These are phyloP conservation scores for Nothophoma quercina DNA, from an alignment of 2,329 filamentous ascomycete species.

Conservation along the genomic window DNA sequence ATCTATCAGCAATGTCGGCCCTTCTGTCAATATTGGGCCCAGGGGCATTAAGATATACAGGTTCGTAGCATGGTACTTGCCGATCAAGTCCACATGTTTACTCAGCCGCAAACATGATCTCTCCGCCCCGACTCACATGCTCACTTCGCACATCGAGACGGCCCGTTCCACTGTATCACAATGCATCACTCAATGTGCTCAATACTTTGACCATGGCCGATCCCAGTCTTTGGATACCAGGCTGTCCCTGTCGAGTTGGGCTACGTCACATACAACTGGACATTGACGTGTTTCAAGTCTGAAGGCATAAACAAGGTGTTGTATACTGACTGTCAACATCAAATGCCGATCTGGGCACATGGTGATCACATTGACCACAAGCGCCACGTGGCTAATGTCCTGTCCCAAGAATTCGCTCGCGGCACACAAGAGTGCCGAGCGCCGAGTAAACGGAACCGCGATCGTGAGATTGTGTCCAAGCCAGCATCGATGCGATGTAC, in stretches of 20 bases:
- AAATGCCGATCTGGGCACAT: background rate
- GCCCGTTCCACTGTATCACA: constrained; percentile 4
- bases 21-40: background rate
- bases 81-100: constrained; percentile 7
- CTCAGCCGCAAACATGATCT: constrained; percentile 1
- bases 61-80: background rate
- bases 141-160: constrained; percentile 6
- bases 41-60: background rate
- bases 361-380: constrained; percentile 8
- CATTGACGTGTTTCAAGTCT: background rate
- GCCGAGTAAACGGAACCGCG: constrained; percentile 13
- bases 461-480: constrained; percentile 11
- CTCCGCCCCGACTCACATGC: background rate
- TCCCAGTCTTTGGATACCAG: constrained; percentile 3
- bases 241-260: background rate
- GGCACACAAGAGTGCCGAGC: constrained; percentile 20
- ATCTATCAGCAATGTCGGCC: background rate
- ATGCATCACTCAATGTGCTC: constrained; percentile 3
- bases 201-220: background rate
- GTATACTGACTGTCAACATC: background rate
- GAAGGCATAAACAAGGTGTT: constrained; percentile 1
- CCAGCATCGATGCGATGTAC: constrained; percentile 11
- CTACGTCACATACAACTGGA: background rate
- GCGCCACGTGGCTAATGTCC: constrained; percentile 14
- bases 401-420: constrained; percentile 7